Percentiles rank a stretch among this genome's conserved stretches.
These are phyloP conservation scores for Bremia lactucae DNA, from an alignment of 352 stramenopile genomes.

Conservation along the genomic window DNA sequence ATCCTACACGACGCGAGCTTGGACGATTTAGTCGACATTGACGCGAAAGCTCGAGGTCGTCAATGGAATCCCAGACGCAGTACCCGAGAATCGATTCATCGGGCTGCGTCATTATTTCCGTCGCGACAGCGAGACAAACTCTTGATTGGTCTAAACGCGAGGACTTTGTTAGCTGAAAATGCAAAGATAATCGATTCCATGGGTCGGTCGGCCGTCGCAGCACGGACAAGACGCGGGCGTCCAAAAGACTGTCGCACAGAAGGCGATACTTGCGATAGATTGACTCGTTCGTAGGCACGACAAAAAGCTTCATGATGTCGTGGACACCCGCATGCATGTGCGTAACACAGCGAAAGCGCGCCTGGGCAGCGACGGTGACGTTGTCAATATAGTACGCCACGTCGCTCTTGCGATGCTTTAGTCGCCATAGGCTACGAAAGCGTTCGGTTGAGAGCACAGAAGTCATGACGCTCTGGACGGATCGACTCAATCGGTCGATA, in stretches of 20 bases:
- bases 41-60: constrained; percentile 25
- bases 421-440: constrained; percentile 29
- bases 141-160: constrained; percentile 28
- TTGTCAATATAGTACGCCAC: constrained; percentile 47
- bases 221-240: constrained; percentile 30
- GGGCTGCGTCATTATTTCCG: constrained; percentile 23
- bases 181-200: constrained; percentile 29
- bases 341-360: constrained; percentile 45
- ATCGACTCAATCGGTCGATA: constrained; percentile 13
- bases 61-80: constrained; percentile 51
- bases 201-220: constrained; percentile 27
- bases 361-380: constrained; percentile 25
- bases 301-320: constrained; percentile 43
- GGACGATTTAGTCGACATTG: constrained; percentile 4
- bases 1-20: constrained; percentile 20
- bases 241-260: constrained; percentile 36
- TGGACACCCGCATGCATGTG: constrained; percentile 24
- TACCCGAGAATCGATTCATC: constrained; percentile 43
- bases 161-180: constrained; percentile 28
- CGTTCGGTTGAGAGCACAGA: constrained; percentile 32
- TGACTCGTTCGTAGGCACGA: constrained; percentile 25
- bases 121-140: constrained; percentile 23
- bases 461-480: constrained; percentile 32
- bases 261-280: constrained; percentile 34
- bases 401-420: constrained; percentile 32